Evolutionary conservation across 176 grass and related monocot genomes (phyloP), one percentile per base, ranked within the genome.

Genomic region (Musa itinerans): DNA sequence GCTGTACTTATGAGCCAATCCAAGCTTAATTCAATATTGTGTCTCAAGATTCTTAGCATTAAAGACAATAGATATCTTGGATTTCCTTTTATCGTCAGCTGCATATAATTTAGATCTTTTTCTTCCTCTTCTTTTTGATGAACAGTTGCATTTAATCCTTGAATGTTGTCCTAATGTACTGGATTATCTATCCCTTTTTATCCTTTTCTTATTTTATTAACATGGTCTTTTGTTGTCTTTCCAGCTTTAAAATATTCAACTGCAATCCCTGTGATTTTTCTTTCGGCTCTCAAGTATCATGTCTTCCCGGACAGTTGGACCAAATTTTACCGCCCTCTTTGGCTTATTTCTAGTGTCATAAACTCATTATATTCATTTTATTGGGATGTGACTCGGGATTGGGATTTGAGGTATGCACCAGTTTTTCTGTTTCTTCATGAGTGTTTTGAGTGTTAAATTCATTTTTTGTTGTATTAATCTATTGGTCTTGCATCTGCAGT

Each of bases 341-440:
- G 94, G 94, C 90, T 98, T 83, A 76, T 98, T 50, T 93, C 94
- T 74, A 78, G 86, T 80, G 84, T 93, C 77, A 57, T 98, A 48
- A 98, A 98, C 76, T 93, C 90, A 4, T 50, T 98, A 21, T 98
- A 98, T 82, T 98, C 94, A 8, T 98, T 98, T 79, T 98, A 98
- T 63, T 98, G 94, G 94, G 94, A 98, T 84, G 87, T 93, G 66
- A 93, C 83, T 52, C 86, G 94, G 52, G 94, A 98, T 82, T 98
- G 94, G 94, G 94, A 98, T 80, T 89, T 98, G 83, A 98, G 94
- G 90, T 98, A 70, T 51, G 43, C 27, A 25, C 11, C 1, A 20
- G 54, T 9, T 34, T 81, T 80, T 81, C 43, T 4, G 16, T 10
- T 43, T 49, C 67, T 50, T 50, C 17, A 50, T 7, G 3, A n/a